These are phyloP conservation scores for Tolypocladium tropicale DNA, from an alignment of 2,329 filamentous ascomycete species.

Conservation along the genomic window DNA sequence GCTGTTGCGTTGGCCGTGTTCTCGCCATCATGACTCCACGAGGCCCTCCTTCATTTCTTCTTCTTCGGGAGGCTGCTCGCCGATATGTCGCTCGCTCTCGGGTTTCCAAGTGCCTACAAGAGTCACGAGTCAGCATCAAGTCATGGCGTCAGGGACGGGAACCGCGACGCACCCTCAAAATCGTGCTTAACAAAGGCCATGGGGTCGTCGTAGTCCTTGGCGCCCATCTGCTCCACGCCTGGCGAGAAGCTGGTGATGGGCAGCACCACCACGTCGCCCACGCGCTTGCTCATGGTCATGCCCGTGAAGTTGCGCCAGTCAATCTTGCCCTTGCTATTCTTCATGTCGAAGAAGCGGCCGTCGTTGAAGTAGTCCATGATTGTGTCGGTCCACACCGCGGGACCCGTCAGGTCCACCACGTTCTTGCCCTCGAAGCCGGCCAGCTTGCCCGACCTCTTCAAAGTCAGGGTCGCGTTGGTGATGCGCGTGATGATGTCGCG, in stretches of 20 bases:
- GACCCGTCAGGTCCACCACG: constrained; percentile 90
- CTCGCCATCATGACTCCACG: background rate
- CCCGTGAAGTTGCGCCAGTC: constrained; percentile 84
- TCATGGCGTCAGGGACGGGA: constrained; percentile 8
- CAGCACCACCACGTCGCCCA: constrained; percentile 86
- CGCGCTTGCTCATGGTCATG: constrained; percentile 71
- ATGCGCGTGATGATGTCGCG: constrained; percentile 80
- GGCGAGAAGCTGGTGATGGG: constrained; percentile 97
- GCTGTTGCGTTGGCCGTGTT: background rate
- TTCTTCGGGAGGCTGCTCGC: constrained; percentile 26
- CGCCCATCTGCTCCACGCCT: constrained; percentile 86
- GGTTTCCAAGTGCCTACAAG: constrained; percentile 66
- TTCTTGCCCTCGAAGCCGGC: constrained; percentile 51
- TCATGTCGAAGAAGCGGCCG: constrained; percentile 75
- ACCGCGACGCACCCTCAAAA: constrained; percentile 63
- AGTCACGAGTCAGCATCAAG: constrained; percentile 4
- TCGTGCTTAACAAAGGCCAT: constrained; percentile 98
- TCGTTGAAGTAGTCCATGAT: constrained; percentile 95
- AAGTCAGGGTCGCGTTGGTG: constrained; percentile 67
- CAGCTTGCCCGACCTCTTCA: constrained; percentile 59
- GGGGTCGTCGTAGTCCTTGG: constrained; percentile 77
- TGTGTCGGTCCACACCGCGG: constrained; percentile 86
- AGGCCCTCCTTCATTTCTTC: constrained; percentile 5
- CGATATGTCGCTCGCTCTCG: constrained; percentile 60
- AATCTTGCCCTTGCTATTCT: constrained; percentile 58